Conservation (phyloP, 345 rosid genomes). For the Hevea brasiliensis region DNA sequence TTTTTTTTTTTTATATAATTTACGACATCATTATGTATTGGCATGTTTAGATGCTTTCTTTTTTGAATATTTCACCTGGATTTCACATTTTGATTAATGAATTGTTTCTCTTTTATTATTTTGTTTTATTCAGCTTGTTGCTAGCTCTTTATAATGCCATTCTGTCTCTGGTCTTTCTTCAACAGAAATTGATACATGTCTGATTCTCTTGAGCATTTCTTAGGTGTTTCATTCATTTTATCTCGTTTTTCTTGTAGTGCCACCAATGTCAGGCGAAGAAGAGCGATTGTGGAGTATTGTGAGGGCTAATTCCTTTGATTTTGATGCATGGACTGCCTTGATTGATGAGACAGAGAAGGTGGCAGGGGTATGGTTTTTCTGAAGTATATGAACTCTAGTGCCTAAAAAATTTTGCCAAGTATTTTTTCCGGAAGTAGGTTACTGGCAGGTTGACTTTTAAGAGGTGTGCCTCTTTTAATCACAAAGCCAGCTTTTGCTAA, state of each 20-base stretch:
- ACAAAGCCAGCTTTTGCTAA: not conserved
- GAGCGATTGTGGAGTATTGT: constrained; percentile 89
- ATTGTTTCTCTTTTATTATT: not conserved
- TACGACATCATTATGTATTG: not conserved
- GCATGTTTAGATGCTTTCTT: not conserved
- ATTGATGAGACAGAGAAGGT: constrained; percentile 90
- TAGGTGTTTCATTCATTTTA: not conserved
- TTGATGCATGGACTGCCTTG: constrained; percentile 87
- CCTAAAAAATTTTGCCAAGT: not conserved
- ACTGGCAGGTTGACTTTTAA: not conserved
- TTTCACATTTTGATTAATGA: not conserved
- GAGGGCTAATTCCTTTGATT: constrained; percentile 71
- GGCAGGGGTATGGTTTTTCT: constrained; percentile 59
- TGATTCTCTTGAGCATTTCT: not conserved
- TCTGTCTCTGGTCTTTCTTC: not conserved
- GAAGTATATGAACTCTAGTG: not conserved
- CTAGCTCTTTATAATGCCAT: not conserved
- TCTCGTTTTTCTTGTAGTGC: constrained; percentile 27
- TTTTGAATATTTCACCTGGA: not conserved
- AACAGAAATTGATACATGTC: not conserved
- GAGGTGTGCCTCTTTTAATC: not conserved
- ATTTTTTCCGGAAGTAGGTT: not conserved
- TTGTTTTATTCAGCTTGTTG: not conserved
- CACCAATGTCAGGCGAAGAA: constrained; percentile 72
- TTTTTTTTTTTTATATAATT: no score